phyloP scores from a whole-genome alignment of 179 eudicot genomes.

The Nepenthes alata region DNA sequence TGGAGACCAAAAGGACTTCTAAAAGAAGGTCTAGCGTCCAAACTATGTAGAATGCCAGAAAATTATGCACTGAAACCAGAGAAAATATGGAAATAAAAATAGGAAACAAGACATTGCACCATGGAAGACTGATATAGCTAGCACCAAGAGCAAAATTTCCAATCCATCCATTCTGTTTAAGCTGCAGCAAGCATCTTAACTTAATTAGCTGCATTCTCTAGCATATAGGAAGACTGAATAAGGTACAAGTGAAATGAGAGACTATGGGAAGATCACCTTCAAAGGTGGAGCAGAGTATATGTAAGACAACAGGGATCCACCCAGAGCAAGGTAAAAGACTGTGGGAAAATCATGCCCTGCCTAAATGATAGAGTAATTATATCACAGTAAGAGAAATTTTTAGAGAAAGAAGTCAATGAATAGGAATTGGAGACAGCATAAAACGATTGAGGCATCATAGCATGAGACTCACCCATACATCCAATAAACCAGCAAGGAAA shows the following conservation, averaged over 20 bases:
- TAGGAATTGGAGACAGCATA: neutral
- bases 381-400: conserved; percentile 9
- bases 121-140: conserved; percentile 91
- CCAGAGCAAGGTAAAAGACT: conserved; percentile 80
- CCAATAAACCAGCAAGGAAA: conserved; percentile 71
- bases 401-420: neutral
- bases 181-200: conserved; percentile 36
- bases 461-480: conserved; percentile 71
- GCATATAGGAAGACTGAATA: neutral
- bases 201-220: conserved; percentile 6
- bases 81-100: neutral
- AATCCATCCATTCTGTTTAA: conserved; percentile 96
- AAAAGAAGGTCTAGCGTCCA: neutral
- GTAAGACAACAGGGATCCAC: conserved; percentile 83
- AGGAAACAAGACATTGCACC: conserved; percentile 35
- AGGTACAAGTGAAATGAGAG: neutral
- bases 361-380: conserved; percentile 24
- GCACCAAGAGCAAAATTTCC: conserved; percentile 98
- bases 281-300: conserved; percentile 96
- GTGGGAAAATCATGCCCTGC: conserved; percentile 79
- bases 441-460: conserved; percentile 1
- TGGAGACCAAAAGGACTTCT: neutral
- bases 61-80: neutral
- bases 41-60: neutral
- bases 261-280: conserved; percentile 37